Evolutionary conservation across 345 rosid genomes (phyloP), one percentile per base, ranked within the genome.

Genomic region (Brassica rapa): DNA sequence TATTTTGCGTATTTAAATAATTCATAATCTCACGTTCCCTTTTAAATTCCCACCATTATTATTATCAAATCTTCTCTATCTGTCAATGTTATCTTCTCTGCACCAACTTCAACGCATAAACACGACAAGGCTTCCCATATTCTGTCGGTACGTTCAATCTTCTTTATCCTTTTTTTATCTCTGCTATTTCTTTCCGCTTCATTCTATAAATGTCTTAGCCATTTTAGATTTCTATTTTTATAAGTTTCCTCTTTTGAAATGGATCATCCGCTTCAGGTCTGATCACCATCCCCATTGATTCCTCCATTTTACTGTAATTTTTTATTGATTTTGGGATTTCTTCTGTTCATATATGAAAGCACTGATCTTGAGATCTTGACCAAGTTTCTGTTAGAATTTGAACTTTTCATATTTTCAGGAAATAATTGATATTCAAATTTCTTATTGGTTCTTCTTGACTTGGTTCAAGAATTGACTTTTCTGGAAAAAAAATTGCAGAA

Each of bases 41-140:
- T 59, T n/a, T 21, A 32, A 32, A 51, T 61, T 19, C 14, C 74
- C 55, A 61, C 46, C 66, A 59, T 51, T 66, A 57, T 43, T 55
- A 15, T 55, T 33, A 8, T 77, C 53, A 77, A 39, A 53, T 37
- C 3, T 16, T 43, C 68, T 77, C 64, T 77, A 27, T 55, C 70
- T 61, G 15, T 61, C 69, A 33, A 16, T 68, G 39, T 68, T 80
- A 70, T 80, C 80, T 71, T 10, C 63, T 80, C n/a, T 41, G 71
- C 82, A 73, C 83, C 33, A 80, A 80, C 66, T 73, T 79, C 70
- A 79, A 79, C 78, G 70, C 76, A n/a, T 15, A n/a, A 51, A n/a
- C 56, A 51, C 53, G 79, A 74, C 78, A 74, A 62, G 27, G 33
- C 59, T 27, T 60, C 66, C 78, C 74, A 7, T 74, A 16, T 74